Percentiles rank a stretch among this genome's conserved stretches.
These are phyloP conservation scores for Colletotrichum horii DNA, from an alignment of 2,329 filamentous ascomycete species.

Conservation along the genomic window DNA sequence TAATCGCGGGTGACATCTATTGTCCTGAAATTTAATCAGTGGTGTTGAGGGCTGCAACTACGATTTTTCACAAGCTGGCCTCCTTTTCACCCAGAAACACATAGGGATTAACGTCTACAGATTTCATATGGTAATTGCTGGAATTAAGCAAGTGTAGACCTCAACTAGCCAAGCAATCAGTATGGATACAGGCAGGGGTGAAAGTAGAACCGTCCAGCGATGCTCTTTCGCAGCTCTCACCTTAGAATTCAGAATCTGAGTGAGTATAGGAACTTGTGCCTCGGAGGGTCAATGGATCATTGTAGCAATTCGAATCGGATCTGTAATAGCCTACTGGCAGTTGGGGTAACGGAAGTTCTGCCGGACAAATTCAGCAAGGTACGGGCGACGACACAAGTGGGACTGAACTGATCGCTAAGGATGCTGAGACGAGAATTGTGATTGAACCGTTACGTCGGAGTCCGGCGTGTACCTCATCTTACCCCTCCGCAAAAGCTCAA, in stretches of 20 bases:
- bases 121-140: neutral
- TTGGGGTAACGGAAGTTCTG: neutral
- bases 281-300: neutral
- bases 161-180: neutral
- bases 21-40: neutral
- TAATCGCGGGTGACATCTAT: too few relatives aligned
- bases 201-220: neutral
- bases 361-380: neutral
- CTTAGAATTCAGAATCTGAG: neutral
- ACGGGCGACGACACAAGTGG: neutral
- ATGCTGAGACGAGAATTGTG: neutral
- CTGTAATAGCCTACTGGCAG: neutral
- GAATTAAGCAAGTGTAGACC: accelerated
- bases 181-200: neutral
- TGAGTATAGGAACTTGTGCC: neutral
- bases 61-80: neutral
- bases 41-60: neutral
- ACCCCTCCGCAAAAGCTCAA: too few relatives aligned
- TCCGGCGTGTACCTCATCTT: too few relatives aligned
- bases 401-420: neutral
- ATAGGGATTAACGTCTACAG: neutral
- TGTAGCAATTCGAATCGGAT: neutral
- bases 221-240: neutral
- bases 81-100: neutral
- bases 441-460: neutral